Percentiles rank a stretch among this genome's conserved stretches.
phyloP scores from a whole-genome alignment of 2,329 filamentous ascomycete genomes.

The Pseudogymnoascus pannorum region DNA sequence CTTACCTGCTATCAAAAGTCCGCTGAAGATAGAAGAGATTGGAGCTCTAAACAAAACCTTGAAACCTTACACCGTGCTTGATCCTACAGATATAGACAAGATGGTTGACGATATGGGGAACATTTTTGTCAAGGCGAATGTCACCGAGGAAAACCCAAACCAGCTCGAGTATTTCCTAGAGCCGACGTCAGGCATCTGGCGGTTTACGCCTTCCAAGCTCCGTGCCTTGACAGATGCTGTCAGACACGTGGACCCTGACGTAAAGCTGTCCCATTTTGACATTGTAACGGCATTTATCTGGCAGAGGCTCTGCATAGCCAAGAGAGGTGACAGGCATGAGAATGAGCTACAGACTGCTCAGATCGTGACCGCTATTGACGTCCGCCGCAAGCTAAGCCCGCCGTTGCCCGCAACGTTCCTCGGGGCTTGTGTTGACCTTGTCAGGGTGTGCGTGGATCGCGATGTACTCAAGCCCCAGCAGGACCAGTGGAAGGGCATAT shows the following conservation, averaged over 20 bases:
- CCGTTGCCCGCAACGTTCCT: background rate
- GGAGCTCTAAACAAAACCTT: background rate
- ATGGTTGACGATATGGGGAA: background rate
- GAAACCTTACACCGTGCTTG: background rate
- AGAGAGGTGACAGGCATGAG: background rate
- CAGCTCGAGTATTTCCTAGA: conserved; percentile 1
- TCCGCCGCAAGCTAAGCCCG: background rate
- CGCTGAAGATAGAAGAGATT: background rate
- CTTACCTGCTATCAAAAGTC: background rate
- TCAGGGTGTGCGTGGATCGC: background rate
- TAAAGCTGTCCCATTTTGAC: background rate
- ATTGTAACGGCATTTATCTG: conserved; percentile 2
- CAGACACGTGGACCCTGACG: background rate
- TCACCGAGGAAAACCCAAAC: conserved; percentile 3
- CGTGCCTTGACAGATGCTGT: background rate
- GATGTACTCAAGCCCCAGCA: background rate
- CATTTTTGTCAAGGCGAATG: background rate
- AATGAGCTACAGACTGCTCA: background rate
- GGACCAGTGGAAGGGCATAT: background rate
- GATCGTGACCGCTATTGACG: background rate
- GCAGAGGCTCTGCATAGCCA: background rate
- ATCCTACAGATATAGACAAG: conserved; percentile 1
- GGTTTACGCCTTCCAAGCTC: conserved; percentile 1
- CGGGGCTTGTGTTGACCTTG: conserved; percentile 2
- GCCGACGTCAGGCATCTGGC: background rate